Evolutionary conservation across 257 asterid genomes (phyloP).

Genomic region (Vinca minor): DNA sequence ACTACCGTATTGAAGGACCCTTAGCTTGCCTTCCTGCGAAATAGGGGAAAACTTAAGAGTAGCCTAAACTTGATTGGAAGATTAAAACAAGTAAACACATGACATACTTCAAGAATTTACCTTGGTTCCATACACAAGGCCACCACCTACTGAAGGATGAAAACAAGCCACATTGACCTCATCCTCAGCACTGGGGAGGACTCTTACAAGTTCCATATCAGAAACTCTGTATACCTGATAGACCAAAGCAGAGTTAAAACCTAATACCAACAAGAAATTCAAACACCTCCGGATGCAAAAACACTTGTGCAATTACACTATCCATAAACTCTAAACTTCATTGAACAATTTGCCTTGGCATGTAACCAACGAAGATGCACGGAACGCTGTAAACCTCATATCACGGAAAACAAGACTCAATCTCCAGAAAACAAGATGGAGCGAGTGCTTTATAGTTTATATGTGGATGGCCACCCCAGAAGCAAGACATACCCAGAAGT

Average conservation of each 20-base stretch:
- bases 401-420: no score
- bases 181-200: slow-evolving; percentile 94
- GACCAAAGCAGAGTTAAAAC: slow-evolving; percentile 13
- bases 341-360: not conserved
- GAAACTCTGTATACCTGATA: slow-evolving; percentile 77
- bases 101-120: slow-evolving; percentile 23
- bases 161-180: slow-evolving; percentile 98
- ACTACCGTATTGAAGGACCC: slow-evolving; percentile 65
- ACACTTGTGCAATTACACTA: not conserved
- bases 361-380: no score
- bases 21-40: slow-evolving; percentile 88
- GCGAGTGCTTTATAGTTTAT: no score
- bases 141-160: slow-evolving; percentile 93
- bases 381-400: not conserved
- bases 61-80: slow-evolving; percentile 8
- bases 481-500: not conserved
- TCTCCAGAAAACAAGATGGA: no score
- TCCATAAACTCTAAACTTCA: not conserved
- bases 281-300: not conserved
- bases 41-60: slow-evolving; percentile 6
- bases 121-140: slow-evolving; percentile 96
- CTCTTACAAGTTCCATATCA: slow-evolving; percentile 95
- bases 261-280: not conserved
- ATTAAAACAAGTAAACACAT: slow-evolving; percentile 4
- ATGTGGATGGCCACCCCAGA: not conserved